Percentiles rank a stretch among this genome's conserved stretches.
These are phyloP conservation scores for Trichoderma lentiforme DNA, from an alignment of 2,329 filamentous ascomycete genomes.

Conservation along the genomic window DNA sequence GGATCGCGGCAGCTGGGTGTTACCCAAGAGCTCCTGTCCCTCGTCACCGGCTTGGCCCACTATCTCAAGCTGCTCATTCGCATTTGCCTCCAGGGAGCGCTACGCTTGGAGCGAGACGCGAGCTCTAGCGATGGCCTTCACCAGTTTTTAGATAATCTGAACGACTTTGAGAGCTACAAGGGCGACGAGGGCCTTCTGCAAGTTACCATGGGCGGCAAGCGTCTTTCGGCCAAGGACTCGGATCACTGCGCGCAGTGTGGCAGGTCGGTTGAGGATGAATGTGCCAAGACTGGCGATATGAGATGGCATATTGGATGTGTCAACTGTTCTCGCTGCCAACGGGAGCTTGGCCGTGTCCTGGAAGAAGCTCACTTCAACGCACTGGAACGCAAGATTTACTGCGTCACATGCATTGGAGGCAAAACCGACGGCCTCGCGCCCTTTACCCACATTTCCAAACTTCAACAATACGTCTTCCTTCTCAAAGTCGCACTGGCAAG, in stretches of 20 bases:
- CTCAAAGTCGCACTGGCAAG: slow-evolving; percentile 87
- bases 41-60: slow-evolving; percentile 93
- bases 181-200: slow-evolving; percentile 67
- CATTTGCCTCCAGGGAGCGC: slow-evolving; percentile 89
- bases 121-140: slow-evolving; percentile 71
- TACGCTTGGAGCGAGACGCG: slow-evolving; percentile 86
- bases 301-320: slow-evolving; percentile 85
- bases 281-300: slow-evolving; percentile 68
- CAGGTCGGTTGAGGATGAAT: slow-evolving; percentile 92
- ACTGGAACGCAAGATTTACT: slow-evolving; percentile 66
- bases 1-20: slow-evolving; percentile 89
- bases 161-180: slow-evolving; percentile 75
- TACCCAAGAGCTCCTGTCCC: slow-evolving; percentile 94
- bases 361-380: slow-evolving; percentile 69
- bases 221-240: slow-evolving; percentile 69
- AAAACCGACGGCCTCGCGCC: slow-evolving; percentile 49
- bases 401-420: slow-evolving; percentile 61
- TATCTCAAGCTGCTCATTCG: slow-evolving; percentile 96
- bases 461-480: slow-evolving; percentile 93
- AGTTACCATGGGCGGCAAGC: slow-evolving; percentile 61
- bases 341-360: slow-evolving; percentile 65
- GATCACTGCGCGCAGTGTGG: slow-evolving; percentile 82
- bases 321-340: slow-evolving; percentile 63
- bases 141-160: slow-evolving; percentile 78
- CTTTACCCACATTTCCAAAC: slow-evolving; percentile 74